Percentiles rank a stretch among this genome's conserved stretches.
Evolutionary conservation across 495 filamentous ascomycete genomes (phyloP).

Genomic region (Hypoxylon subgilvum): DNA sequence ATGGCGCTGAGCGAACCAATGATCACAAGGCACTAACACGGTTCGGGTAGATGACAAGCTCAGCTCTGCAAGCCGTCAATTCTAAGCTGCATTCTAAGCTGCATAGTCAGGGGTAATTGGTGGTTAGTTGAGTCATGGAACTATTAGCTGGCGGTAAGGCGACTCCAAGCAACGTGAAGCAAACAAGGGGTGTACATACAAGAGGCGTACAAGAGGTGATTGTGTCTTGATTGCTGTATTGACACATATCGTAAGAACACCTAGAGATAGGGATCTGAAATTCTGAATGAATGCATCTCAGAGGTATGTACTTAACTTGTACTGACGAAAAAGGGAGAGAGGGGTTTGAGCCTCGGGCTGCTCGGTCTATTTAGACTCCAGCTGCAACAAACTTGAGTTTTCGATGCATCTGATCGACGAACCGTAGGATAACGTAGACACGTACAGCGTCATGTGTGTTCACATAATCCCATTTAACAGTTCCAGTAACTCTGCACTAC

Average conservation of each 20-base stretch:
- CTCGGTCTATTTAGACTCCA: slow-evolving; percentile 10
- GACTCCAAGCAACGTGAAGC: not conserved
- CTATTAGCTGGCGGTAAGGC: not conserved
- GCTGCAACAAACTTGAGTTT: slow-evolving; percentile 1
- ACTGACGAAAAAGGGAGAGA: not conserved
- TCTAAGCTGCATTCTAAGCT: not conserved
- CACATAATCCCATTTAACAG: not conserved
- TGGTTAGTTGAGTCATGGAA: not conserved
- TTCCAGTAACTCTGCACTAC: slow-evolving; percentile 9
- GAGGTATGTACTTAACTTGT: too few relatives aligned
- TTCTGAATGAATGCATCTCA: too few relatives aligned
- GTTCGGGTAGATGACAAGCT: slow-evolving; percentile 5
- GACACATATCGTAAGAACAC: too few relatives aligned
- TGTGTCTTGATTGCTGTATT: too few relatives aligned
- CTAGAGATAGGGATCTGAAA: too few relatives aligned
- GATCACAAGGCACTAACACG: not conserved
- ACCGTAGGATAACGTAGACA: too few relatives aligned
- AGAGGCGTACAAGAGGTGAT: slow-evolving; percentile 5
- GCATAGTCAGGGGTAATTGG: slow-evolving; percentile 4
- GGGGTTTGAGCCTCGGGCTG: not conserved
- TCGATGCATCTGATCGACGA: slow-evolving; percentile 11
- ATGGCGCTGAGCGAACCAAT: slow-evolving; percentile 7
- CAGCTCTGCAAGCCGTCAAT: not conserved
- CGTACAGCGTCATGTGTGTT: too few relatives aligned
- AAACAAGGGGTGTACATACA: too few relatives aligned